Base-by-base conservation (phyloP, 805 yeast genomes). In the Blastobotrys peoriensis region DNA sequence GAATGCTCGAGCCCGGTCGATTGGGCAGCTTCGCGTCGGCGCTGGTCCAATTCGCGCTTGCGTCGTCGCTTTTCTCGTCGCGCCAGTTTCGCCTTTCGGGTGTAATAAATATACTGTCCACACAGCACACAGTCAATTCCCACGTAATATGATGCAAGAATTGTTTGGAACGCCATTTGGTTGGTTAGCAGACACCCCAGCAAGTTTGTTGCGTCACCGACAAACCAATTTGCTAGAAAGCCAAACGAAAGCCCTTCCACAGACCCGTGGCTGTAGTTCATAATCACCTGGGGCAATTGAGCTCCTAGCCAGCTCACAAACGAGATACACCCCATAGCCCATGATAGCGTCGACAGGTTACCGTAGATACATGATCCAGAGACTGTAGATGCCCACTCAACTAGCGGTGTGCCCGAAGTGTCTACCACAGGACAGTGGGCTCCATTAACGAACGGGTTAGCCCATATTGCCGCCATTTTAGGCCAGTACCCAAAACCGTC, bases 91-190 rank as follows among this genome's bases (percentile, higher is more conserved):
- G 30, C 41, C 54, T 52, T n/a, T 19, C 45, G 36, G 22, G 75
- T 68, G 62, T 87, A 89, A 63, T 85, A 79, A 62, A 78, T 75
- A 60, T 73, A 88, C 61, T 89, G 97, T 3, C 74, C 69, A 39
- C 80, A 70, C 22, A 89, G 68, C 8, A 86, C 67, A 19, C 74
- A 43, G 63, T 89, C 97, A 49, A 85, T 83, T 46, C 71, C 63
- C 41, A 91, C 68, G 59, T 85, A 88, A 63, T 89, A 89, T 2
- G 74, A 47, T 0, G 94, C 86, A 15, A 88, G 66, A 18, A 79
- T 66, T 8, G 79, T 74, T 60, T 88, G 97, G 63, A 88, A 89
- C n/a, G 82, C 78, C 38, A 87, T 67, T 49, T 89, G 96, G 4
- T 75, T 60, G 0, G 96, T 87, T 38, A 87, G 59, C 0, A 85